Evolutionary conservation across 139 green algal species (phyloP).

Genomic region (Coelastrella sp.): DNA sequence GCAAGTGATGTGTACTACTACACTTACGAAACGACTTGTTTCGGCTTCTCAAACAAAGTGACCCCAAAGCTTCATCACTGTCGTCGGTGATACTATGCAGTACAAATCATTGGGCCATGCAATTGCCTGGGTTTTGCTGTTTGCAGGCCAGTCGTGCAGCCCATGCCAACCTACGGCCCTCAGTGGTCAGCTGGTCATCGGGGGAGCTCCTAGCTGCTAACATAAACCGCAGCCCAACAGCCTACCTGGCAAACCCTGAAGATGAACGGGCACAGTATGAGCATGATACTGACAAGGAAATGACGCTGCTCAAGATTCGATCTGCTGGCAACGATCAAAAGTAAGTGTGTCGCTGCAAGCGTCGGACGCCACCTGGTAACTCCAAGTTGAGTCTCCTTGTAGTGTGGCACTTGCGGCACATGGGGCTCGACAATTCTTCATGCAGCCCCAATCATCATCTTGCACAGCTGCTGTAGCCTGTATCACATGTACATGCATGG

Average conservation of each 20-base stretch:
- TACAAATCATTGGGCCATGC: no score
- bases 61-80: no score
- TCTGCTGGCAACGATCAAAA: constrained; percentile 88
- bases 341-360: background rate
- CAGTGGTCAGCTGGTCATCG: constrained; percentile 14
- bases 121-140: background rate
- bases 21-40: no score
- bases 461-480: background rate
- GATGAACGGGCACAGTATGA: constrained; percentile 73
- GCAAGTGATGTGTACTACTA: no score
- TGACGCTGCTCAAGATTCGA: constrained; percentile 85
- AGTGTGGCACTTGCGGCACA: no score
- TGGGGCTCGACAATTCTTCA: no score
- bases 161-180: constrained; percentile 11
- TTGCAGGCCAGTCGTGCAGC: constrained; percentile 12
- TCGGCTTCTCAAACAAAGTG: no score
- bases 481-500: no score
- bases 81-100: no score
- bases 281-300: constrained; percentile 81
- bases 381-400: background rate
- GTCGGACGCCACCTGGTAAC: background rate
- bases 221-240: constrained; percentile 88
- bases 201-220: constrained; percentile 77
- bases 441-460: no score
- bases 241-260: constrained; percentile 82